Conservation (phyloP, 2,329 filamentous ascomycete genomes). For the Stagonosporopsis vannaccii region DNA sequence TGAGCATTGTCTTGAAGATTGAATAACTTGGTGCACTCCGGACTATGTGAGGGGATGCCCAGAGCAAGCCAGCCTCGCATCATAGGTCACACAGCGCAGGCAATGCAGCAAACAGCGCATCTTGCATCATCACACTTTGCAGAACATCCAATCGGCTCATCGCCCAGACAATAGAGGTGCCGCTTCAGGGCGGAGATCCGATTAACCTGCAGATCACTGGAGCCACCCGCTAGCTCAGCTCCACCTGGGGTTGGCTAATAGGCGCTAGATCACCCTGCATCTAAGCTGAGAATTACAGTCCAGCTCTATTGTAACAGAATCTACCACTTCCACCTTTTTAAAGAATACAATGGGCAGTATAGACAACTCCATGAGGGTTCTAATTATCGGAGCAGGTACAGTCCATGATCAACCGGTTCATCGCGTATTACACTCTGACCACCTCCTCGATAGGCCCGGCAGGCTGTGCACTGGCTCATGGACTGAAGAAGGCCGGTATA, state of each 20-base stretch:
- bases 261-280: constrained; percentile 13
- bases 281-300: neutral
- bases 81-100: neutral
- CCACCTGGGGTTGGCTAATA: constrained; percentile 6
- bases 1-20: no score
- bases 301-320: neutral
- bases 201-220: constrained; percentile 11
- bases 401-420: no score
- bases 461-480: constrained; percentile 53
- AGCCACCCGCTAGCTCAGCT: constrained; percentile 22
- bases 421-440: neutral
- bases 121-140: neutral
- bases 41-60: neutral
- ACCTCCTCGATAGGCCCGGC: constrained; percentile 46
- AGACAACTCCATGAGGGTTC: constrained; percentile 26
- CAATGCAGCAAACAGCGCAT: neutral
- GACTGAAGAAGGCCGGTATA: constrained; percentile 49
- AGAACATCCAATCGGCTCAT: constrained; percentile 3
- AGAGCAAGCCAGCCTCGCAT: neutral
- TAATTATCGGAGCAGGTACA: constrained; percentile 38
- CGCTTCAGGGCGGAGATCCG: constrained; percentile 31
- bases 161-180: neutral
- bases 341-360: neutral
- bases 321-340: no score
- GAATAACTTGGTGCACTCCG: no score